Evolutionary conservation across 2,329 filamentous ascomycete species (phyloP), one percentile per base, ranked within the genome.

Genomic region (Fusarium proliferatum): DNA sequence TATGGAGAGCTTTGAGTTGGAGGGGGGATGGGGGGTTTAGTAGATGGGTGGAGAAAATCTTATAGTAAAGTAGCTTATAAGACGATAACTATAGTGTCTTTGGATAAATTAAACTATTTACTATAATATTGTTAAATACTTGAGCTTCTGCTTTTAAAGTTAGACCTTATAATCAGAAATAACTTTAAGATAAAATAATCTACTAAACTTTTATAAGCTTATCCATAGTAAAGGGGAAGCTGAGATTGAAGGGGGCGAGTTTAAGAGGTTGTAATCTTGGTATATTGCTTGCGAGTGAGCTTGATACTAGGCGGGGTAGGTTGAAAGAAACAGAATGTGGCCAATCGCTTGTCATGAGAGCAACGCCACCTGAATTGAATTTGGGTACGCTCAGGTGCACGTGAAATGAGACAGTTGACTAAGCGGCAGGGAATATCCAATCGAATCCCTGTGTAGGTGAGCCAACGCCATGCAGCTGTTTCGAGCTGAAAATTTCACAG

Each of bases 311-410:
- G 43, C 23, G 17, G 17, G 8, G 23, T 46, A 28, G 23, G 43
- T 28, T 46, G 12, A 28, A 46, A 46, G 17, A 15, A 16, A n/a
- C 6, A 15, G 4, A 21, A 19, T 28, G 7, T 26, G 1, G 17
- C 5, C 0, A 42, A 28, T 21, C 11, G 12, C 17, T 48, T 28
- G 3, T 21, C 19, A 48, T 3, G 12, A 16, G n/a, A 45, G 6
- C 23, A 45, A 12, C 23, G 7, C 0, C 1, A 7, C 23, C 1
- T 30, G 6, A 0, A 30, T 16, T 48, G 19, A 4, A 11, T n/a
- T n/a, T n/a, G n/a, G n/a, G n/a, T n/a, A n/a, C n/a, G n/a, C n/a
- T n/a, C n/a, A n/a, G n/a, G n/a, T n/a, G n/a, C n/a, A n/a, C 9
- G 4, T n/a, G 19, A 12, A 16, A 6, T 16, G 9, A 2, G 9